These are phyloP conservation scores for Trametopsis cervina DNA, from an alignment of 768 basidiomycete genomes.

Conservation along the genomic window DNA sequence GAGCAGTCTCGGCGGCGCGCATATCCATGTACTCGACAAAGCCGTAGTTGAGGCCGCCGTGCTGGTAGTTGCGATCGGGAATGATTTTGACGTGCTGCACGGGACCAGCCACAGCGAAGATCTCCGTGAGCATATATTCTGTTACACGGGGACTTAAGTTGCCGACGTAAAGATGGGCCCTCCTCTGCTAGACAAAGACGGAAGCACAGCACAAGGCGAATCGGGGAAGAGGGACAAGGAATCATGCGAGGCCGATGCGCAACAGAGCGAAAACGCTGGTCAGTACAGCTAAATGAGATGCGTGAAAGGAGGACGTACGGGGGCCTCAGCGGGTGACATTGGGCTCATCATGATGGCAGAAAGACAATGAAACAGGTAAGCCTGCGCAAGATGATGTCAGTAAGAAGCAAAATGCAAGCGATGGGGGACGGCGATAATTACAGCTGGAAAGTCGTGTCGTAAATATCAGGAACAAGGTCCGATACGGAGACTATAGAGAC, in stretches of 20 bases:
- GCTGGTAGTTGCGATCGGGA: slow-evolving; percentile 98
- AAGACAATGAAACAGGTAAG: slow-evolving; percentile 25
- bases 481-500: slow-evolving; percentile 37
- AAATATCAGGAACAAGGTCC: slow-evolving; percentile 25
- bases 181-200: slow-evolving; percentile 42
- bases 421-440: slow-evolving; percentile 17
- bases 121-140: slow-evolving; percentile 98
- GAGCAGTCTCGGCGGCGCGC: slow-evolving; percentile 97
- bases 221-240: background rate
- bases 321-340: slow-evolving; percentile 70
- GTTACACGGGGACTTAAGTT: slow-evolving; percentile 97
- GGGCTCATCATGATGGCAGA: slow-evolving; percentile 60
- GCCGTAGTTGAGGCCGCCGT: slow-evolving; percentile 98
- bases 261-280: background rate
- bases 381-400: slow-evolving; percentile 18
- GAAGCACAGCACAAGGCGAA: no score
- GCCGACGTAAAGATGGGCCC: slow-evolving; percentile 98
- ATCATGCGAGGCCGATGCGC: background rate
- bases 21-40: slow-evolving; percentile 99
- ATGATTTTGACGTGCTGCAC: slow-evolving; percentile 99
- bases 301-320: slow-evolving; percentile 41
- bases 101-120: slow-evolving; percentile 92
- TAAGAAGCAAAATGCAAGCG: slow-evolving; percentile 3
- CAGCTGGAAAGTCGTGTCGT: slow-evolving; percentile 22
- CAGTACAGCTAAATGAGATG: background rate